These are phyloP conservation scores for Geotrichum siamense DNA, from an alignment of 1,139 yeast species.

Conservation along the genomic window DNA sequence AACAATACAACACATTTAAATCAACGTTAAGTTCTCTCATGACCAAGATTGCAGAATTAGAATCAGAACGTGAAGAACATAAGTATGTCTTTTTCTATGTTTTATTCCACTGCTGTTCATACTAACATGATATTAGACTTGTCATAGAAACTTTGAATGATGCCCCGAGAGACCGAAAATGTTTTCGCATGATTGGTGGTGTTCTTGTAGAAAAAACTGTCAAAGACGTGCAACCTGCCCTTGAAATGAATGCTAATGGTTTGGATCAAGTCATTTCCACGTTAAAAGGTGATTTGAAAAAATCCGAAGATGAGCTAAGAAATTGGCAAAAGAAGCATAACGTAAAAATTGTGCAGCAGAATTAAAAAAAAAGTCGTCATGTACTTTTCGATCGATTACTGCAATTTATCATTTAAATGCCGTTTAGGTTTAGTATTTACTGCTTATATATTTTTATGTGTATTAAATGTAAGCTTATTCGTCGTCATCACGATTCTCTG, in stretches of 20 bases:
- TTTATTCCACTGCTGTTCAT: not conserved
- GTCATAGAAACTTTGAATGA: conserved; percentile 50
- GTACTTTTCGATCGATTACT: too few relatives aligned
- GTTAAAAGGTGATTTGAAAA: conserved; percentile 33
- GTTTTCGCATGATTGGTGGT: conserved; percentile 92
- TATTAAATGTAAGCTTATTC: too few relatives aligned
- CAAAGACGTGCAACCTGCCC: conserved; percentile 61
- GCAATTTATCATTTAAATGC: too few relatives aligned
- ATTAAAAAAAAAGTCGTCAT: not conserved
- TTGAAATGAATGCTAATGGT: conserved; percentile 51
- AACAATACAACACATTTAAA: conserved; percentile 39
- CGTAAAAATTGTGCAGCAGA: conserved; percentile 37
- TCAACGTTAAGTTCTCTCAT: conserved; percentile 34
- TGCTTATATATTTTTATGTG: too few relatives aligned
- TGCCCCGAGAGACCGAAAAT: conserved; percentile 55
- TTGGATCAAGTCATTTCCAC: conserved; percentile 33
- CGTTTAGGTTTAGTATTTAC: too few relatives aligned
- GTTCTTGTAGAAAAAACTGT: conserved; percentile 80
- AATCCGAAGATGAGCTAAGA: conserved; percentile 34
- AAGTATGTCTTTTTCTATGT: conserved; percentile 20
- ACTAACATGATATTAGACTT: conserved; percentile 28
- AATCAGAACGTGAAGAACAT: conserved; percentile 40
- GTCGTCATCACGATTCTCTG: too few relatives aligned
- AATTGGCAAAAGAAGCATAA: conserved; percentile 39
- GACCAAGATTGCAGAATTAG: conserved; percentile 39